Conservation (phyloP, 208 protist species). For the Leptomonas pyrrhocoris region DNA sequence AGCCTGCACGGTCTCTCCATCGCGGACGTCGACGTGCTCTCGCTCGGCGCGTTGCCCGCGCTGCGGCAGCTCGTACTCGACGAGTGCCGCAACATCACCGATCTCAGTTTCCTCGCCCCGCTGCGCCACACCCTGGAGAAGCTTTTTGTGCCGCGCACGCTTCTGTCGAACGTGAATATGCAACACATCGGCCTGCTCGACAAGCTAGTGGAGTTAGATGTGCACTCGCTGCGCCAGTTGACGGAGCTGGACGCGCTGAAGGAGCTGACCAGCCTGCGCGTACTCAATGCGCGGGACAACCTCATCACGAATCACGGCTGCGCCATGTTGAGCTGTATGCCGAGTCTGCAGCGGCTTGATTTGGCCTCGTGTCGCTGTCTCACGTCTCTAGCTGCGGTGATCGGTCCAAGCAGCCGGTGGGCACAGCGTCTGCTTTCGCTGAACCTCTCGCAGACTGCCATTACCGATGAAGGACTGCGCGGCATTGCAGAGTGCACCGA, state of each 20-base stretch:
- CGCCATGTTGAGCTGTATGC: conserved; percentile 21
- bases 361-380: conserved; percentile 33
- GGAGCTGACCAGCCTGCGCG: conserved; percentile 43
- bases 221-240: conserved; percentile 59
- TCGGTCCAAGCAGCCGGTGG: conserved; percentile 12
- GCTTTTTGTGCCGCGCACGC: conserved; percentile 53
- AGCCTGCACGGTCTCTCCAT: conserved; percentile 57
- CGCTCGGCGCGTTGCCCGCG: conserved; percentile 40
- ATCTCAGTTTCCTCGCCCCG: conserved; percentile 50
- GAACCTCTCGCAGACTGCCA: conserved; percentile 52
- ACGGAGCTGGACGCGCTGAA: conserved; percentile 45
- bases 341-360: conserved; percentile 26
- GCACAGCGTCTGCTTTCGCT: conserved; percentile 36
- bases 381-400: conserved; percentile 23
- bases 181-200: conserved; percentile 40
- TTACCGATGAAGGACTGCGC: conserved; percentile 37
- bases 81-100: conserved; percentile 69
- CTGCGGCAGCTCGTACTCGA: conserved; percentile 65
- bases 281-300: conserved; percentile 65
- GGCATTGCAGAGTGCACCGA: conserved; percentile 31
- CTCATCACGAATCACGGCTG: conserved; percentile 39
- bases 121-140: conserved; percentile 38
- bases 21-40: conserved; percentile 49
- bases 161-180: conserved; percentile 60
- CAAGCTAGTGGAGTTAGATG: conserved; percentile 58